Evolutionary conservation across 2,329 filamentous ascomycete species (phyloP).

Genomic region (Ophiosphaerella herpotricha): DNA sequence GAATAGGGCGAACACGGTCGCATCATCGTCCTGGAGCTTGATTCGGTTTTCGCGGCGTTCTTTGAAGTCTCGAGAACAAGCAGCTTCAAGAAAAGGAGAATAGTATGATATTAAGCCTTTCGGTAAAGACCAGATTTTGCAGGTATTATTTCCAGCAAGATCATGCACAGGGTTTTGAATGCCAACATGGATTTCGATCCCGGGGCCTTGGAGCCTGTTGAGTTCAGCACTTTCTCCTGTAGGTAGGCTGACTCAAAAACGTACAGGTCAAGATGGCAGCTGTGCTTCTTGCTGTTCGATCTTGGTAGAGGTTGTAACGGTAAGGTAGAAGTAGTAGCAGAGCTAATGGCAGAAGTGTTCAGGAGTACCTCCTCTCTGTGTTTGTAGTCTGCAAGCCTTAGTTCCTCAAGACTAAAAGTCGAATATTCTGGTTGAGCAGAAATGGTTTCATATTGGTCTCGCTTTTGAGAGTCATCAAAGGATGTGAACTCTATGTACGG

Average conservation of each 20-base stretch:
- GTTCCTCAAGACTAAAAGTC: slow-evolving; percentile 7
- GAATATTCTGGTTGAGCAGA: slow-evolving; percentile 1
- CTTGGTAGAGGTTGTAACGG: neutral
- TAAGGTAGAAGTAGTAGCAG: neutral
- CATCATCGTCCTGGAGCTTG: slow-evolving; percentile 13
- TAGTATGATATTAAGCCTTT: slow-evolving; percentile 14
- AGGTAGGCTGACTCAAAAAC: neutral
- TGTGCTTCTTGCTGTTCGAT: slow-evolving; percentile 1
- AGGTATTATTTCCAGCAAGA: neutral
- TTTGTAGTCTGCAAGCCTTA: slow-evolving; percentile 9
- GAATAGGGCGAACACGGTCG: slow-evolving; percentile 13
- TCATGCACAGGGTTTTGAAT: neutral
- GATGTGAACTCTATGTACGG: neutral
- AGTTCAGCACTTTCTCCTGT: neutral
- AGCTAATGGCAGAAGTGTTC: neutral
- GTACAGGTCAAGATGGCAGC: slow-evolving; percentile 6
- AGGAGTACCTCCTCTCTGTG: neutral
- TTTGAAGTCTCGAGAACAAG: slow-evolving; percentile 13
- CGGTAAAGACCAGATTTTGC: slow-evolving; percentile 11
- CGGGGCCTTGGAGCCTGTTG: slow-evolving; percentile 7
- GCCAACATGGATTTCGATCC: slow-evolving; percentile 9
- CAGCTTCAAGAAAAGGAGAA: slow-evolving; percentile 11
- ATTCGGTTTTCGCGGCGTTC: slow-evolving; percentile 13
- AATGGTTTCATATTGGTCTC: slow-evolving; percentile 1
- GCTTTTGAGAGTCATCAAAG: neutral